These are phyloP conservation scores for Metschnikowia arizonensis DNA, from an alignment of 805 yeast genomes.

Conservation along the genomic window DNA sequence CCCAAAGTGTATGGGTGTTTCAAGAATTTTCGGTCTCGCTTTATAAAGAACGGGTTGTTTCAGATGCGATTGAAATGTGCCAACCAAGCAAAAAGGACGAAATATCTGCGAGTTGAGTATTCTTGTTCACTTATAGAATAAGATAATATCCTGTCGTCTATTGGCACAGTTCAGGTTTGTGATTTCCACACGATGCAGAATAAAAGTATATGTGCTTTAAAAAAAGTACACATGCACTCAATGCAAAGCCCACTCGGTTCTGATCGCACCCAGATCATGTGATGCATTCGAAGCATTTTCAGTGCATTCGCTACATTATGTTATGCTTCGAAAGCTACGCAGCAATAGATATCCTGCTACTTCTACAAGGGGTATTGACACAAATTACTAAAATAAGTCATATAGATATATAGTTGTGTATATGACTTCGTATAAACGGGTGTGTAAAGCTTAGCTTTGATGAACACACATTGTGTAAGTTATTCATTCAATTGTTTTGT, in stretches of 20 bases:
- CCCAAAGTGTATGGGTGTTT: neutral
- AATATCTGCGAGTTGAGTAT: neutral
- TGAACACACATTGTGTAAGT: neutral
- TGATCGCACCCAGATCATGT: constrained; percentile 7
- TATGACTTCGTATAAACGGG: neutral
- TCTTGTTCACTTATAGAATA: neutral
- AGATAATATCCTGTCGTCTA: neutral
- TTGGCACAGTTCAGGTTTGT: neutral
- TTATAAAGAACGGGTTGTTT: neutral
- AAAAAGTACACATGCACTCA: constrained; percentile 1
- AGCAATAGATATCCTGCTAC: neutral
- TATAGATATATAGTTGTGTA: neutral
- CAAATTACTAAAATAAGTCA: neutral
- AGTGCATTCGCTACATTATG: neutral
- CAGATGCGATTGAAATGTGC: neutral
- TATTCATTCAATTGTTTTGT: neutral
- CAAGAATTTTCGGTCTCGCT: neutral
- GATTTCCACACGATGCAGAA: neutral
- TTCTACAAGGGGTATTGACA: neutral
- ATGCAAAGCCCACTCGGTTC: constrained; percentile 3
- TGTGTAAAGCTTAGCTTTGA: neutral
- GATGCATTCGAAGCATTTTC: constrained; percentile 2
- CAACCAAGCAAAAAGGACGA: neutral
- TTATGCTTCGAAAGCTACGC: neutral
- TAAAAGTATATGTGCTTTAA: neutral